Base-by-base conservation (phyloP, 1,284 basidiomycete genomes). In the Xerocomus cyaneibrunnescens region DNA sequence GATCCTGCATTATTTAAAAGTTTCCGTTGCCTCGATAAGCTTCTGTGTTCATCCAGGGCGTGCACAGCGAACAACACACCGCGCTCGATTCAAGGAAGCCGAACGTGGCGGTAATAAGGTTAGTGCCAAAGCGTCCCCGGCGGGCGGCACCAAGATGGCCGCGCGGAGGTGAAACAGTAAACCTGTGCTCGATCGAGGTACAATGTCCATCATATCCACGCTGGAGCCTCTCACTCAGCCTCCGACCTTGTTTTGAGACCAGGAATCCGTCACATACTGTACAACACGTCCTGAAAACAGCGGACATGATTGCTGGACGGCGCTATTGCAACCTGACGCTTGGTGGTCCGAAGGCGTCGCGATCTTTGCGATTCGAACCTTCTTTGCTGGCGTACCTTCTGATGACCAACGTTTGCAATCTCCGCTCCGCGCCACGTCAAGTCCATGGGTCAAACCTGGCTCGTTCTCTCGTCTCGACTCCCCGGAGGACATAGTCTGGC, bases 321-420 rank as follows among this genome's bases (percentile, higher is more conserved):
- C 45, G 44, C 50, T 36, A 19, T 22, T 21, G 27, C 55, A 44
- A 21, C 17, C 28, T 19, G 47, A 22, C 27, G 32, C 39, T 36
- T 40, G 22, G 30, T 45, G 37, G 43, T 36, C 65, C 65, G 58
- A 57, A 53, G 50, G 56, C 22, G 28, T 64, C 61, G 58, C 63
- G 42, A 62, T 62, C 47, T 17, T 13, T 13, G 43, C 28, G 37
- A 45, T 41, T 50, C 35, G 16, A 14, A 23, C 9, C 51, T 67
- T 67, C 63, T 51, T 39, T 49, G 22, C 30, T 65, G 32, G 31
- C 25, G 46, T 44, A 23, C 23, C 50, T 64, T 63, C 57, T 30
- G 39, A 45, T 21, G 39, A 17, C 41, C 21, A 40, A 45, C 48
- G 27, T 10, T 27, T 10, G 47, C 55, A 59, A 67, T 59, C 50